Conservation (phyloP, 441 rosid genomes). For the Kokia cookei region DNA sequence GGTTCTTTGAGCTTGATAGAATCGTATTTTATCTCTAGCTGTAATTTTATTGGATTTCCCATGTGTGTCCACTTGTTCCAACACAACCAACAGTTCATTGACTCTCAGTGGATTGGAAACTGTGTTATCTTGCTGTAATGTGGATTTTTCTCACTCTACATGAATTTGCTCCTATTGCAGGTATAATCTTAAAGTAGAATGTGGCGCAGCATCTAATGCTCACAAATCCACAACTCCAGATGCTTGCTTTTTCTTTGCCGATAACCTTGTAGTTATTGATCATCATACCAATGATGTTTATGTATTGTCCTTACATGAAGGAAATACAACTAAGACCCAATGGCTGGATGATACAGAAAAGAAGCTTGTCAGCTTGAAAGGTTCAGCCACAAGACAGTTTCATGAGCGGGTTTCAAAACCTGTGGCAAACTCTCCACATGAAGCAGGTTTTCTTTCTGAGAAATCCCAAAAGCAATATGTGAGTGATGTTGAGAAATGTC, state of each 20-base stretch:
- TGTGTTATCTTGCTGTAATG: neutral
- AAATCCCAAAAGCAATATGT: conserved; percentile 67
- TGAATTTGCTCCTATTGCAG: conserved; percentile 27
- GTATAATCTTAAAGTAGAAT: conserved; percentile 90
- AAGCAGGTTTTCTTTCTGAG: conserved; percentile 51
- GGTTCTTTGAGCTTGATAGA: neutral
- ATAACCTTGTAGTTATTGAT: conserved; percentile 66
- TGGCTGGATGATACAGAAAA: conserved; percentile 70
- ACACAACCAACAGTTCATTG: neutral
- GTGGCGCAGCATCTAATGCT: conserved; percentile 57
- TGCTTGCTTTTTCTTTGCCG: conserved; percentile 88
- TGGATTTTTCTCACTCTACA: neutral
- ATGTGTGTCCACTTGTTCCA: neutral
- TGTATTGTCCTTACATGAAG: conserved; percentile 59
- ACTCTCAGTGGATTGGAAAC: neutral
- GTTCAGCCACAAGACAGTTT: conserved; percentile 20
- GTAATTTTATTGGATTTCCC: neutral
- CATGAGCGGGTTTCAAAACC: conserved; percentile 22
- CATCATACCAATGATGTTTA: conserved; percentile 69
- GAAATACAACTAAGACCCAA: conserved; percentile 17
- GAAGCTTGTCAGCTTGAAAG: conserved; percentile 46
- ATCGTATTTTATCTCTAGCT: neutral
- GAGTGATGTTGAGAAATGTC: conserved; percentile 62
- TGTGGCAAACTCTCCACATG: conserved; percentile 15
- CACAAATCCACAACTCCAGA: conserved; percentile 84